Conservation (phyloP, 768 basidiomycete species). For the Boletus edulis region DNA sequence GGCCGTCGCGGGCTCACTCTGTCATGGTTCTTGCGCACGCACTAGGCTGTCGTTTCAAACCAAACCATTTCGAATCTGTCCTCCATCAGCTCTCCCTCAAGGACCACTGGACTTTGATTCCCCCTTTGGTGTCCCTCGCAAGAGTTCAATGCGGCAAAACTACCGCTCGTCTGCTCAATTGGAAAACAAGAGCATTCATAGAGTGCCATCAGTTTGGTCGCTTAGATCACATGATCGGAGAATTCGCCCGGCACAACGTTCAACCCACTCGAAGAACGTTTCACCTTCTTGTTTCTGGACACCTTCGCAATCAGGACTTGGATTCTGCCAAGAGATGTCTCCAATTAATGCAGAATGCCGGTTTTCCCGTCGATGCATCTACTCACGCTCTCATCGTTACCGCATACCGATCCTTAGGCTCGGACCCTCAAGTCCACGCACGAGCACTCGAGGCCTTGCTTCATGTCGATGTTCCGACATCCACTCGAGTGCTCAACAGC, state of each 20-base stretch:
- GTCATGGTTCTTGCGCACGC: conserved; percentile 47
- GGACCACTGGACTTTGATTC: conserved; percentile 50
- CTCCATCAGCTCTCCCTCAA: conserved; percentile 46
- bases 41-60: conserved; percentile 49
- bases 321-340: conserved; percentile 51
- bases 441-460: conserved; percentile 48
- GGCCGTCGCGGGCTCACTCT: conserved; percentile 41
- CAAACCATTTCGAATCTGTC: conserved; percentile 57
- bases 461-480: conserved; percentile 36
- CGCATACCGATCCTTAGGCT: conserved; percentile 59
- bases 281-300: conserved; percentile 64
- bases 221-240: conserved; percentile 45
- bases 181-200: conserved; percentile 60
- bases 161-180: conserved; percentile 63
- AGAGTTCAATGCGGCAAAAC: conserved; percentile 46
- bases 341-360: conserved; percentile 54
- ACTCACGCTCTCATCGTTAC: conserved; percentile 61
- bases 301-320: conserved; percentile 68
- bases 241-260: conserved; percentile 47
- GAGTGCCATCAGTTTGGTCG: conserved; percentile 49
- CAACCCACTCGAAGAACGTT: conserved; percentile 61
- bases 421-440: conserved; percentile 51
- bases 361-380: conserved; percentile 49
- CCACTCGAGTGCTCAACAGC: conserved; percentile 64
- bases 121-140: conserved; percentile 47